Base-by-base conservation (phyloP, 805 yeast species). In the Candida incommunis region DNA sequence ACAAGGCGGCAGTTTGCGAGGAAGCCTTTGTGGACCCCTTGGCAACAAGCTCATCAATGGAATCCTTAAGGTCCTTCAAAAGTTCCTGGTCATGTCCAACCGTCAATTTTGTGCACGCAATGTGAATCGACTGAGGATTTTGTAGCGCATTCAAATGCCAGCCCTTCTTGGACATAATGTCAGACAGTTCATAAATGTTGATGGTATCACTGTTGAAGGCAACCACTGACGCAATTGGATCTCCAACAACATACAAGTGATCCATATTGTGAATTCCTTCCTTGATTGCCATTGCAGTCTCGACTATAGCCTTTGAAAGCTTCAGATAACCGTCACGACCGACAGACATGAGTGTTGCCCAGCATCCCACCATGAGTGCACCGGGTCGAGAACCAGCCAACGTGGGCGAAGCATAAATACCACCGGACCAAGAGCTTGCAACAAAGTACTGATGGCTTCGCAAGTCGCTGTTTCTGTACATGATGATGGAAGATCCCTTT, bases 321-420 rank as follows among this genome's bases (percentile, higher is more conserved):
- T 78, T 59, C 3, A 62, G 69, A 61, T 90, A 90, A 0, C 97
- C 97, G n/a, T 75, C 74, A 46, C 75, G 77, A 34, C 98, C 98
- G 46, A 88, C 70, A 50, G 72, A 71, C 41, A 90, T 65, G 72
- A 90, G 65, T 0, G 96, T 87, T 0, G 96, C 94, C 96, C 97
- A 92, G 61, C 97, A 88, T 0, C 96, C 97, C n/a, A 82, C 97
- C 71, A 87, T 82, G 27, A 90, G 68, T 0, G 97, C 96, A 42
- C 98, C 98, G 0, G 97, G 97, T 51, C 97, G 74, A 9, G 95
- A 84, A 1, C 98, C 98, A 0, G 97, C 96, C 43, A 92, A 66
- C 0, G 97, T 92, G 1, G 97, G 96, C 0, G 96, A 85, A 0
- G 96, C 98, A 58, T 90, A 90, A 53, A 90, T 68, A 0, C 98